Percentiles rank a stretch among this genome's conserved stretches.
Conservation (phyloP, 352 stramenopile species). For the Phytophthora citrophthora region DNA sequence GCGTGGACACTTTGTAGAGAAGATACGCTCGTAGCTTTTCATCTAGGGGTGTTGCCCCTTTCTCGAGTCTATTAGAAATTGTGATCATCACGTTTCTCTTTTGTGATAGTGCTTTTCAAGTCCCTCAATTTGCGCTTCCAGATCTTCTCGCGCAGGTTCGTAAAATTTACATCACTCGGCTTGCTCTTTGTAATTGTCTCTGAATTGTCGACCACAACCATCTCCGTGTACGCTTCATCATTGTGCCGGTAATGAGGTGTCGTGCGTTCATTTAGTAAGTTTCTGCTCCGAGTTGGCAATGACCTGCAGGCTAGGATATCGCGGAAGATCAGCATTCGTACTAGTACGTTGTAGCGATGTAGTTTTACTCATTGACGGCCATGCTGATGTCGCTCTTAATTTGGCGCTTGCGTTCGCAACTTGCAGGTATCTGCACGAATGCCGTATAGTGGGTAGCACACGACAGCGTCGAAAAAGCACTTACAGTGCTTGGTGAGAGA, state of each 20-base stretch:
- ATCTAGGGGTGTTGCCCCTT: neutral
- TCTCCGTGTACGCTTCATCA: constrained; percentile 70
- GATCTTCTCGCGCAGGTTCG: constrained; percentile 77
- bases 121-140: constrained; percentile 65
- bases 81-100: constrained; percentile 7
- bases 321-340: constrained; percentile 84
- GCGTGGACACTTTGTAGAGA: constrained; percentile 10
- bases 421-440: constrained; percentile 94
- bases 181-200: constrained; percentile 23
- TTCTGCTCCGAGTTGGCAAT: constrained; percentile 87
- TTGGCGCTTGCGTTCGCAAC: constrained; percentile 74
- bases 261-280: constrained; percentile 84
- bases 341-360: constrained; percentile 92
- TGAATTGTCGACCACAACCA: constrained; percentile 10
- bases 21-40: constrained; percentile 17
- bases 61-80: constrained; percentile 11
- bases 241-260: constrained; percentile 86
- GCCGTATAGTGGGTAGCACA: constrained; percentile 95
- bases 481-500: constrained; percentile 55
- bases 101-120: constrained; percentile 21
- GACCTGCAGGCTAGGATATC: constrained; percentile 69
- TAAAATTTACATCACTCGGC: constrained; percentile 57
- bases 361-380: constrained; percentile 77
- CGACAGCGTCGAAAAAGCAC: constrained; percentile 88
- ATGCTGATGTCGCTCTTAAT: constrained; percentile 36